A percentile compares a stretch with the other conserved stretches of the same genome.
These are phyloP conservation scores for Tephrocybe sp. DNA, from an alignment of 768 basidiomycete species.

Conservation along the genomic window DNA sequence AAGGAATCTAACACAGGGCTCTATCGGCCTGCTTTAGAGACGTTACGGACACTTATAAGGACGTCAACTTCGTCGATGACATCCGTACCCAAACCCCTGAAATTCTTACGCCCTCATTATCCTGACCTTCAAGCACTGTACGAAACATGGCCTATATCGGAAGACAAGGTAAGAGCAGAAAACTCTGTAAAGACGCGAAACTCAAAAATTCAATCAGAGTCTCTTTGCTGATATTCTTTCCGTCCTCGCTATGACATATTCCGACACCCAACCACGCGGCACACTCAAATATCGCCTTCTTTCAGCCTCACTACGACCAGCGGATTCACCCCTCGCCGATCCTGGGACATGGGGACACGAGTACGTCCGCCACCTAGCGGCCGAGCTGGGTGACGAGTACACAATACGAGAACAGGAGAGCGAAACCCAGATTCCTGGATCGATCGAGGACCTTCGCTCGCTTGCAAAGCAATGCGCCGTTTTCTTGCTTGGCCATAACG, in stretches of 20 bases:
- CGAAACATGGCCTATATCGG: slow-evolving; percentile 75
- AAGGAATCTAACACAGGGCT: slow-evolving; percentile 88
- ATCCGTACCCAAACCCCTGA: slow-evolving; percentile 96
- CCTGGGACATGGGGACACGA: slow-evolving; percentile 99
- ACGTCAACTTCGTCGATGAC: slow-evolving; percentile 99
- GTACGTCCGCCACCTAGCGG: slow-evolving; percentile 94
- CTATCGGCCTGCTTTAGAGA: slow-evolving; percentile 90
- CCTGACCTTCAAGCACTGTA: slow-evolving; percentile 82
- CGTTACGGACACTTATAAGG: slow-evolving; percentile 87
- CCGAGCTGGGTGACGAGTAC: slow-evolving; percentile 95
- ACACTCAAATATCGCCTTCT: slow-evolving; percentile 92
- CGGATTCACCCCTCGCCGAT: slow-evolving; percentile 68
- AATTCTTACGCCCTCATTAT: slow-evolving; percentile 95
- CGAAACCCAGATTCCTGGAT: slow-evolving; percentile 43
- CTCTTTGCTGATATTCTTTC: slow-evolving; percentile 97
- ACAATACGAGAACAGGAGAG: slow-evolving; percentile 59
- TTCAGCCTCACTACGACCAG: slow-evolving; percentile 64
- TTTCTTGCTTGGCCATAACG: slow-evolving; percentile 91
- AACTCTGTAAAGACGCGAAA: neutral
- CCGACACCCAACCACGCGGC: slow-evolving; percentile 94
- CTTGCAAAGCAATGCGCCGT: slow-evolving; percentile 83
- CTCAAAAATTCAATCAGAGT: slow-evolving; percentile 46
- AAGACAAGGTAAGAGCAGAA: slow-evolving; percentile 58
- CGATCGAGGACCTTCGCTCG: slow-evolving; percentile 69
- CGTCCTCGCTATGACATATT: slow-evolving; percentile 99